Evolutionary conservation across 208 protist species (phyloP).

Genomic region (Trypanosoma caninum): DNA sequence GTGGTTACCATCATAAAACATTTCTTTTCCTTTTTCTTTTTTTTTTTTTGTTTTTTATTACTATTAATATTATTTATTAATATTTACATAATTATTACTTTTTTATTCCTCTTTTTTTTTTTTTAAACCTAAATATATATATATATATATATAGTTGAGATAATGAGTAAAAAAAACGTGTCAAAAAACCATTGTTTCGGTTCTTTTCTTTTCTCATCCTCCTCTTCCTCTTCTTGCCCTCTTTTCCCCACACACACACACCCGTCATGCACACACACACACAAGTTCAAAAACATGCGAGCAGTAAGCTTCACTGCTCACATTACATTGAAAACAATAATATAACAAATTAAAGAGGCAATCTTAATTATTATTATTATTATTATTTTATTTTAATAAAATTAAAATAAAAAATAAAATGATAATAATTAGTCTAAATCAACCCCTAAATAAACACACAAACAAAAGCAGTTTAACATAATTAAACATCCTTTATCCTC

Average conservation of each 20-base stretch:
- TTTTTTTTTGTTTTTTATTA: conserved; percentile 8
- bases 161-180: not conserved
- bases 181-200: not conserved
- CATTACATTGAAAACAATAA: not conserved
- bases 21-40: not conserved
- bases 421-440: not conserved
- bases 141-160: not conserved
- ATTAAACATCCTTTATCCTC: not conserved
- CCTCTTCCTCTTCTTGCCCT: too few species aligned
- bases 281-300: not conserved
- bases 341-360: not conserved
- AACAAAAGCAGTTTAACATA: not conserved
- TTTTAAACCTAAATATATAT: not conserved
- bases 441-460: not conserved
- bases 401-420: not conserved
- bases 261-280: conserved; percentile 1
- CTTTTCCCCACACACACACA: not conserved
- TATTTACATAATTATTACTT: conserved; percentile 11
- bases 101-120: not conserved
- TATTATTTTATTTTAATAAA: too few species aligned
- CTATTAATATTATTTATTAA: not conserved
- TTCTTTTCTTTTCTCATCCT: too few species aligned
- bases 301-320: not conserved
- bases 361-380: not conserved
- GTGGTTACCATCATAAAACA: not conserved